Conservation (phyloP, 495 filamentous ascomycete species). For the Penicillium riverlandense region DNA sequence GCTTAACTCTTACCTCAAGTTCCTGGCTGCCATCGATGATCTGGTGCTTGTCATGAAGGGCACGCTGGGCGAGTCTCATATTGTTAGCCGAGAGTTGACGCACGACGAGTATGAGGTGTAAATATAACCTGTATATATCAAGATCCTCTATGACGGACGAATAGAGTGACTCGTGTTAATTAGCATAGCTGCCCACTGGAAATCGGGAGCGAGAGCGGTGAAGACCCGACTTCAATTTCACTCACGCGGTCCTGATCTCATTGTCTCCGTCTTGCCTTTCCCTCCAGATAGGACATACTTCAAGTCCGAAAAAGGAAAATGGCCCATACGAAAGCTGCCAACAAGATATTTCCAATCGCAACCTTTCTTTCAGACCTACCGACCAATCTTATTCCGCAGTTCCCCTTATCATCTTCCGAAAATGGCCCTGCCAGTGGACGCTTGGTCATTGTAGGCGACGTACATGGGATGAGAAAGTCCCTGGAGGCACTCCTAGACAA, state of each 20-base stretch:
- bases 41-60: conserved; percentile 37
- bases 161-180: too few species aligned
- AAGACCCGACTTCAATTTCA: too few species aligned
- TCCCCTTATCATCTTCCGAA: background rate
- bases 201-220: too few species aligned
- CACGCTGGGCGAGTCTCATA: conserved; percentile 33
- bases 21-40: conserved; percentile 30
- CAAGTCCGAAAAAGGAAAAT: too few species aligned
- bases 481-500: conserved; percentile 62
- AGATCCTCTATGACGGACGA: background rate
- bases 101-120: conserved; percentile 10
- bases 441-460: conserved; percentile 78
- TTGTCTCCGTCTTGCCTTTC: too few species aligned
- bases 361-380: conserved; percentile 17
- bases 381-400: conserved; percentile 2
- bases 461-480: conserved; percentile 71
- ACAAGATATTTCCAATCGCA: conserved; percentile 13
- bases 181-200: too few species aligned
- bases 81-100: conserved; percentile 22
- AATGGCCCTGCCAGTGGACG: conserved; percentile 14
- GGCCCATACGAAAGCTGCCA: background rate
- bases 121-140: background rate
- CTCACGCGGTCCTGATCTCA: too few species aligned
- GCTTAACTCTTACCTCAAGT: conserved; percentile 29
- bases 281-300: too few species aligned